A percentile compares a stretch with the other conserved stretches of the same genome.
phyloP scores from a whole-genome alignment of 495 filamentous ascomycete genomes.

The Trichoderma reesei region DNA sequence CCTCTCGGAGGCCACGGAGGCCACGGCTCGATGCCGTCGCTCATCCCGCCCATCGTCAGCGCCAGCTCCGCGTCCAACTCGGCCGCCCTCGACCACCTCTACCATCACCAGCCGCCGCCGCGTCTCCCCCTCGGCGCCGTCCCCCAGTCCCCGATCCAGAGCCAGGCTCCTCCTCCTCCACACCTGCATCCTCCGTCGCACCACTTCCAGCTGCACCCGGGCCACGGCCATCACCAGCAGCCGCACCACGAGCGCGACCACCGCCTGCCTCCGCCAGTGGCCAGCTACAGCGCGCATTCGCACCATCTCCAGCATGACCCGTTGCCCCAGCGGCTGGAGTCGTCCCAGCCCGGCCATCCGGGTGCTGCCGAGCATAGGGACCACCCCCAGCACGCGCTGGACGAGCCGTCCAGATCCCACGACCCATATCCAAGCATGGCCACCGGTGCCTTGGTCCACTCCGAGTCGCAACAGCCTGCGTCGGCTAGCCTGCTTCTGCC shows the following conservation, averaged over 20 bases:
- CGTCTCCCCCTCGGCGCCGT: not conserved
- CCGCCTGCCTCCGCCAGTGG: not conserved
- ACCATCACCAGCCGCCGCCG: not conserved
- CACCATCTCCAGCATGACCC: not conserved
- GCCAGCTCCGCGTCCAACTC: not conserved
- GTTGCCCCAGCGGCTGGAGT: not conserved
- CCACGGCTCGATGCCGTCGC: not conserved
- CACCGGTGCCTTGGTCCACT: not conserved
- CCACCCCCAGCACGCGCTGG: not conserved
- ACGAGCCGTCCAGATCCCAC: not conserved
- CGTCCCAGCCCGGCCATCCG: not conserved
- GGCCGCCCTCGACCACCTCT: not conserved
- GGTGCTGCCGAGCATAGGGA: not conserved
- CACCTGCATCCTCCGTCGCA: not conserved
- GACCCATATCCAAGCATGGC: not conserved
- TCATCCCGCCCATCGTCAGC: not conserved
- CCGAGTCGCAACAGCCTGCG: not conserved
- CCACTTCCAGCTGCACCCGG: not conserved
- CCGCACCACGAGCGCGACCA: not conserved
- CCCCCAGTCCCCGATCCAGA: not conserved
- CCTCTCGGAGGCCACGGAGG: not conserved
- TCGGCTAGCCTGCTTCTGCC: not conserved
- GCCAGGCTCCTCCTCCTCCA: not conserved
- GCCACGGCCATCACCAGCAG: not conserved
- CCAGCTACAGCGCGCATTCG: not conserved